Base-by-base conservation (phyloP, 2,329 filamentous ascomycete species). In the Drechslerella dactyloides region DNA sequence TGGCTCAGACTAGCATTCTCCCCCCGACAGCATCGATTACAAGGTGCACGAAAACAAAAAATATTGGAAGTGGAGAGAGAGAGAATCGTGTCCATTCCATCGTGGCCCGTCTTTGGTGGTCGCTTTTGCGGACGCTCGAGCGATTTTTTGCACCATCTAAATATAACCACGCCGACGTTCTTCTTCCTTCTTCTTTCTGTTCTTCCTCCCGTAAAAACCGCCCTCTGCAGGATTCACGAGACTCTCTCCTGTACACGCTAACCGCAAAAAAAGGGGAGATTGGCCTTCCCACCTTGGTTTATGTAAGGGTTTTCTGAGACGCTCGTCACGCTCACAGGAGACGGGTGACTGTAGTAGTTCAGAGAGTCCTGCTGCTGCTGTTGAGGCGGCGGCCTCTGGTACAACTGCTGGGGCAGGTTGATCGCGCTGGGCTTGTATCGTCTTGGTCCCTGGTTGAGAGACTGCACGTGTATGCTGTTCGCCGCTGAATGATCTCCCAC, bases 291-390 rank as follows among this genome's bases (percentile, higher is more conserved):
- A 70, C 66, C 66, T 70, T 70, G 66, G 17, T 70, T 70, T 3
- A 70, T 64, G 66, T 70, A 70, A 70, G 66, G 66, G 66, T 63
- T 70, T 51, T 70, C 66, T 24, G 66, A 63, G 27, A 70, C 66
- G 50, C 66, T 70, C 54, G 66, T 64, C 33, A 70, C 66, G 52
- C 66, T 70, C 24, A 70, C 61, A 56, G 66, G 66, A 59, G 66
- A 70, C 35, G 66, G 59, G 42, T 70, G 66, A 24, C 58, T 70
- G 48, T 70, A 70, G 54, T 70, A 70, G 19, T 70, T 70, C 40
- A 70, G 19, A 64, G 66, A 60, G 59, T 70, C 66, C 59, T 70
- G 66, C 53, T 70, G 66, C 52, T 13, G 37, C 23, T 70, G 58
- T 55, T 70, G 66, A 44, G 63, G 66, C 52, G 37, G 37, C 23